Percentiles rank a stretch among this genome's conserved stretches.
phyloP scores from a whole-genome alignment of 768 basidiomycete genomes.

The Mycena filopes region DNA sequence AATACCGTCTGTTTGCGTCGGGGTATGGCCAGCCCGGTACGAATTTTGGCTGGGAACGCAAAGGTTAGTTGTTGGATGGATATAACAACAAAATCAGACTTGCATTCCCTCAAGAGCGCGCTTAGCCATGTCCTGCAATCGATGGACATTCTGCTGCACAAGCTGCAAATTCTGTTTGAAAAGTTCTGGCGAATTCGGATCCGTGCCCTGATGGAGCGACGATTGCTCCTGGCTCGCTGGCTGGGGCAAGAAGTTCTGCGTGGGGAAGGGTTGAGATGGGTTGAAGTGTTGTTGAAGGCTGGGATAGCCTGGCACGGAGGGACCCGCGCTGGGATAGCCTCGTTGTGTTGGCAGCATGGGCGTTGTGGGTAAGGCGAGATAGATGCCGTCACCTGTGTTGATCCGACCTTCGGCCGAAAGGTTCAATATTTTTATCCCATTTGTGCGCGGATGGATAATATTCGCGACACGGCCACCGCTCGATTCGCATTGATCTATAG shows the following conservation, averaged over 20 bases:
- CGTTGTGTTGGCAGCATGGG: conserved; percentile 19
- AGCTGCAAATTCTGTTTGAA: conserved; percentile 69
- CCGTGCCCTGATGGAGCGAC: conserved; percentile 46
- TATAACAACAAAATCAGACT: conserved; percentile 30
- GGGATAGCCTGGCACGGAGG: conserved; percentile 18
- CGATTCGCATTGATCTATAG: too few species aligned
- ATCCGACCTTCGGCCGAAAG: too few species aligned
- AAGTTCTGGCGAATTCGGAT: conserved; percentile 67
- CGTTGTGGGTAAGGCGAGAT: too few species aligned
- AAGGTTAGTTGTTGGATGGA: not conserved
- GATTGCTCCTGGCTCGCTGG: conserved; percentile 24
- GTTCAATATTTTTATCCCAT: too few species aligned
- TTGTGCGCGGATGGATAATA: too few species aligned
- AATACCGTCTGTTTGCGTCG: conserved; percentile 68
- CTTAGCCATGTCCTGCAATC: conserved; percentile 60
- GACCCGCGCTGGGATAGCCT: conserved; percentile 8
- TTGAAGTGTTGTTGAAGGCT: conserved; percentile 6
- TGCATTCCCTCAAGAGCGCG: conserved; percentile 65
- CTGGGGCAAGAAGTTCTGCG: conserved; percentile 16
- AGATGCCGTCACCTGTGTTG: too few species aligned
- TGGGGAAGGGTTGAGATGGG: not conserved
- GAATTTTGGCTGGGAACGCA: conserved; percentile 62
- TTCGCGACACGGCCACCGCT: too few species aligned
- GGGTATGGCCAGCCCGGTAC: conserved; percentile 65
- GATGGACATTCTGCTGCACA: conserved; percentile 58